These are phyloP conservation scores for Pythium rishiriense DNA, from an alignment of 352 stramenopile species.

Conservation along the genomic window DNA sequence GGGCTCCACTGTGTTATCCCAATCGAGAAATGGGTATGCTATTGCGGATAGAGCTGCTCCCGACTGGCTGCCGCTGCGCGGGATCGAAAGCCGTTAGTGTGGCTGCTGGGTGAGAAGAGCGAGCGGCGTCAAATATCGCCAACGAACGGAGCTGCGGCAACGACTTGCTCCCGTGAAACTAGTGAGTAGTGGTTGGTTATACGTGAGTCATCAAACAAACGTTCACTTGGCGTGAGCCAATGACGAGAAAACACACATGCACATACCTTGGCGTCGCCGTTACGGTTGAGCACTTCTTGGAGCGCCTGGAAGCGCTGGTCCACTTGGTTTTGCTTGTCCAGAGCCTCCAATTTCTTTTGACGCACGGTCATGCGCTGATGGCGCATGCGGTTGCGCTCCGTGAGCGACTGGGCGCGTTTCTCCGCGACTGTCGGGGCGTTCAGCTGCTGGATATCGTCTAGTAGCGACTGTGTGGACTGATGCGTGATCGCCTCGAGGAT, in stretches of 20 bases:
- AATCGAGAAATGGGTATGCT: not conserved
- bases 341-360: conserved; percentile 54
- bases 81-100: not conserved
- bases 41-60: no score
- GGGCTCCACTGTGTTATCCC: no score
- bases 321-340: conserved; percentile 49
- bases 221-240: no score
- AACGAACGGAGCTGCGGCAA: conserved; percentile 11
- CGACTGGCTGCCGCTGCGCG: no score
- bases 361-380: conserved; percentile 31
- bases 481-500: conserved; percentile 75
- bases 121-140: not conserved
- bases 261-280: conserved; percentile 8
- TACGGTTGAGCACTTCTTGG: conserved; percentile 28
- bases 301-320: conserved; percentile 65
- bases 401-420: conserved; percentile 19
- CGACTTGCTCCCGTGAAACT: conserved; percentile 15
- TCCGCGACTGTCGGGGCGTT: conserved; percentile 26
- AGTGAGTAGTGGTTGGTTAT: not conserved
- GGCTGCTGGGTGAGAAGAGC: not conserved
- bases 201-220: not conserved
- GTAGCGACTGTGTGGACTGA: conserved; percentile 46
- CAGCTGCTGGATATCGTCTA: conserved; percentile 54
- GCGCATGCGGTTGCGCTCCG: conserved; percentile 7
- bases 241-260: not conserved